Conservation (phyloP, 1,139 yeast genomes). For the Geotrichum histeridarum region DNA sequence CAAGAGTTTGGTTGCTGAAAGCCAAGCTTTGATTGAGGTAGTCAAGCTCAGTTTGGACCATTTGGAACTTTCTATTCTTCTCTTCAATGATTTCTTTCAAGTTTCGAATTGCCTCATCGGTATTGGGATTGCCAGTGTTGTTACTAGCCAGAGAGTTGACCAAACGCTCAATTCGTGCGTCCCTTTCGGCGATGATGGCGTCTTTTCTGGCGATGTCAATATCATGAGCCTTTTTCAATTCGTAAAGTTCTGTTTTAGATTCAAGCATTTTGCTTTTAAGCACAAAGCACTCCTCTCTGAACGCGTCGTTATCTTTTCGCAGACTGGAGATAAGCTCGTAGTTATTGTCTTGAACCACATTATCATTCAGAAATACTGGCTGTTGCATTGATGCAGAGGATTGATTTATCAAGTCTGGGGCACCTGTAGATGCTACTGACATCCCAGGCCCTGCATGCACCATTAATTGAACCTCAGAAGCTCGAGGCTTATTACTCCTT, state of each 20-base stretch:
- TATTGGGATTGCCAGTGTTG: background rate
- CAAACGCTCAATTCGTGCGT: slow-evolving; percentile 7
- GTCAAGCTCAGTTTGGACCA: slow-evolving; percentile 3
- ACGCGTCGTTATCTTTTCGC: background rate
- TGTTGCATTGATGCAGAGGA: background rate
- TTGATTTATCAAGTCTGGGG: background rate
- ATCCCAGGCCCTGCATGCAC: background rate
- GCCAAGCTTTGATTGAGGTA: slow-evolving; percentile 1
- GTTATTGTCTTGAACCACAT: background rate
- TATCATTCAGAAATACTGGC: slow-evolving; percentile 1
- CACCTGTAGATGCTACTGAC: background rate
- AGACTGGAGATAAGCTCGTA: background rate
- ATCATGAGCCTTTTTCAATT: slow-evolving; percentile 2
- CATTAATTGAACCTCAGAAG: background rate
- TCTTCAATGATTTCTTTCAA: slow-evolving; percentile 6
- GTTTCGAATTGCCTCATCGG: background rate
- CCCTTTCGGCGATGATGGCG: slow-evolving; percentile 7
- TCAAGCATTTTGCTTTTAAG: slow-evolving; percentile 2
- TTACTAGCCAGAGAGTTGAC: background rate
- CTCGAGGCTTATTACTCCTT: background rate
- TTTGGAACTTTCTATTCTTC: background rate
- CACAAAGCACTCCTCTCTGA: slow-evolving; percentile 5
- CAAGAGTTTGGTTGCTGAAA: slow-evolving; percentile 5
- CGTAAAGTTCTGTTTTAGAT: slow-evolving; percentile 5
- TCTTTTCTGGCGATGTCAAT: slow-evolving; percentile 2